Percentiles rank a stretch among this genome's conserved stretches.
phyloP scores from a whole-genome alignment of 345 rosid species.

The Lepidium didymum region DNA sequence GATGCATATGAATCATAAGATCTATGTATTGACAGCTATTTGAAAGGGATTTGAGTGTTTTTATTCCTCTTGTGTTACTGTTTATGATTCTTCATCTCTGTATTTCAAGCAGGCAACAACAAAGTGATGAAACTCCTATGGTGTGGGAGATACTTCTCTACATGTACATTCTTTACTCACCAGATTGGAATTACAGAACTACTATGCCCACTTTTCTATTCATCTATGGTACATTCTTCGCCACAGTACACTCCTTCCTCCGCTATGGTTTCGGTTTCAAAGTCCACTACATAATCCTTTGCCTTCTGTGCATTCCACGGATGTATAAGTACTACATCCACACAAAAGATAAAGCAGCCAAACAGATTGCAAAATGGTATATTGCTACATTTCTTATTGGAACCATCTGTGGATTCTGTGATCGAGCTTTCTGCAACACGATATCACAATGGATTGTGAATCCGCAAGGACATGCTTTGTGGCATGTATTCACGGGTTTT shows the following conservation, averaged over 20 bases:
- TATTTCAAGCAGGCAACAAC: too few species aligned
- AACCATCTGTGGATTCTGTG: conserved; percentile 57
- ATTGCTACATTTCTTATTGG: conserved; percentile 49
- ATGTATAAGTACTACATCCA: conserved; percentile 87
- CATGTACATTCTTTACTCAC: conserved; percentile 83
- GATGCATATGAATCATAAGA: too few species aligned
- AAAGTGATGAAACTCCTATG: conserved; percentile 68
- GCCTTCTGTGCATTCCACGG: conserved; percentile 82
- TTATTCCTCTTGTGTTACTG: too few species aligned
- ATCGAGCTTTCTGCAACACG: conserved; percentile 51
- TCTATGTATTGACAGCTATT: too few species aligned
- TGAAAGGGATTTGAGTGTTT: too few species aligned
- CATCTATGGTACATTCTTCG: conserved; percentile 69
- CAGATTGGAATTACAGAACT: conserved; percentile 88
- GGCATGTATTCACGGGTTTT: conserved; percentile 84
- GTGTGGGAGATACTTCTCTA: conserved; percentile 95
- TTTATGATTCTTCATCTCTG: too few species aligned
- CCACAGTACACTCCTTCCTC: conserved; percentile 45
- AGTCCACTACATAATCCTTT: conserved; percentile 61
- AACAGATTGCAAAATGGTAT: conserved; percentile 56
- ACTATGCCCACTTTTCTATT: conserved; percentile 90
- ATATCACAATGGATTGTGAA: conserved; percentile 55
- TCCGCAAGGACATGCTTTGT: conserved; percentile 79
- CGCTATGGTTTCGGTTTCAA: conserved; percentile 70
- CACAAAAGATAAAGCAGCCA: conserved; percentile 54